These are phyloP conservation scores for Colletotrichum chlorophyti DNA, from an alignment of 2,329 filamentous ascomycete species.

Conservation along the genomic window DNA sequence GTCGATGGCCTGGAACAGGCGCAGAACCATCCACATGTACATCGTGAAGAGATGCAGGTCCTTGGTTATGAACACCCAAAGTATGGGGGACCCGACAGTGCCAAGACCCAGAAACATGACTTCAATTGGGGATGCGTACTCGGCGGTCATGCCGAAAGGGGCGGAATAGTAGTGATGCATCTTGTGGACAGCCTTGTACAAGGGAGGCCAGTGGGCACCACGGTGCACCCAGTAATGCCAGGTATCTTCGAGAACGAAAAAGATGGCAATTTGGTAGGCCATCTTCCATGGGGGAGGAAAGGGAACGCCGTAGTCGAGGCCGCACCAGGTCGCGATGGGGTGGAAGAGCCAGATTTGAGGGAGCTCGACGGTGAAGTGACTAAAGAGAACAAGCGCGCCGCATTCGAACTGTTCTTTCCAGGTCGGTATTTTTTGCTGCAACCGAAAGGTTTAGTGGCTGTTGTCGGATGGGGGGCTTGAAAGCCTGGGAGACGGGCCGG, in stretches of 20 bases:
- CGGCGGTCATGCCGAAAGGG: constrained; percentile 95
- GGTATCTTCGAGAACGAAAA: constrained; percentile 94
- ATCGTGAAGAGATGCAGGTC: constrained; percentile 96
- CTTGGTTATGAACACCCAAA: constrained; percentile 83
- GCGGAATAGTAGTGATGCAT: constrained; percentile 99
- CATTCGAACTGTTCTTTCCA: constrained; percentile 92
- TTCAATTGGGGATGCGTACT: constrained; percentile 97
- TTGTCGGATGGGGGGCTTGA: background rate
- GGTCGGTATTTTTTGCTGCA: constrained; percentile 80
- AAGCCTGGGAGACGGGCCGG: background rate
- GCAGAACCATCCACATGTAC: constrained; percentile 94
- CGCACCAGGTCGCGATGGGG: constrained; percentile 91
- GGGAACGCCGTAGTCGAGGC: constrained; percentile 85
- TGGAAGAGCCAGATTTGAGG: constrained; percentile 99
- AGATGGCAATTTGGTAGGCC: constrained; percentile 87
- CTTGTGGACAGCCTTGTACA: constrained; percentile 98
- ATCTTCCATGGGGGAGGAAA: constrained; percentile 89
- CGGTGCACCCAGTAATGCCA: constrained; percentile 99
- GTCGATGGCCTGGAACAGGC: constrained; percentile 97
- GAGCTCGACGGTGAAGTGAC: constrained; percentile 96
- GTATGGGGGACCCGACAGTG: constrained; percentile 79
- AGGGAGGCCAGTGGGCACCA: constrained; percentile 87
- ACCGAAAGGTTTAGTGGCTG: background rate
- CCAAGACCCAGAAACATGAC: constrained; percentile 93
- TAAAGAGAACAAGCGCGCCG: constrained; percentile 88